phyloP scores from a whole-genome alignment of 371 early-diverging fungal species.

The Actinomortierella wolfii region DNA sequence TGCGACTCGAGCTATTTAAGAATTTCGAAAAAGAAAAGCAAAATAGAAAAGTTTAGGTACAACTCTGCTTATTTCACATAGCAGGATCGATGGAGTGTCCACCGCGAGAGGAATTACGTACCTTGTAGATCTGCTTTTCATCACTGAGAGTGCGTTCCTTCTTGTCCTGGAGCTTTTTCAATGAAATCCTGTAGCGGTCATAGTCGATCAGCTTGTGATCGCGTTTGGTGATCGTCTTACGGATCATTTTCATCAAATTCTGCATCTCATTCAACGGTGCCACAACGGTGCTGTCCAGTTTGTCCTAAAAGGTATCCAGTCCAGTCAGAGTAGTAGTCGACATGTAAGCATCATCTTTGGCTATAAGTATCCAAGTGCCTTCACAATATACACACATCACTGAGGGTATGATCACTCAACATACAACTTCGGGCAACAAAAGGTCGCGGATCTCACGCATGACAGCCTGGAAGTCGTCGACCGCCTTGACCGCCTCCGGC shows the following conservation, averaged over 20 bases:
- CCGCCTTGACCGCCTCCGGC: constrained; percentile 64
- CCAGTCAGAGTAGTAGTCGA: neutral
- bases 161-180: constrained; percentile 71
- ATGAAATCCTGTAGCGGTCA: constrained; percentile 73
- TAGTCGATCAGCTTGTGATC: constrained; percentile 85
- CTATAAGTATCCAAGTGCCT: constrained; percentile 6
- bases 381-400: neutral
- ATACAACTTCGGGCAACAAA: constrained; percentile 71
- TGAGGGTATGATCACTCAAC: constrained; percentile 11
- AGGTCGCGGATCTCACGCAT: constrained; percentile 66
- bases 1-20: constrained; percentile 56
- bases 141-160: constrained; percentile 68
- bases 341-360: neutral
- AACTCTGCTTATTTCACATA: neutral
- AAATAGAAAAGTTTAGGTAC: neutral
- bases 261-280: constrained; percentile 69
- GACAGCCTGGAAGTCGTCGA: constrained; percentile 64
- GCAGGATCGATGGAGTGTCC: neutral
- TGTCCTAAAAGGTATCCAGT: constrained; percentile 51
- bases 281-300: constrained; percentile 74
- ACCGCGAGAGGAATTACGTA: constrained; percentile 8
- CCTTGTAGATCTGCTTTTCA: constrained; percentile 74
- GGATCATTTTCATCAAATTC: constrained; percentile 67
- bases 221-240: constrained; percentile 78
- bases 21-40: neutral